Conservation (phyloP, 106 monocot genomes). For the Amphibolis antarctica region DNA sequence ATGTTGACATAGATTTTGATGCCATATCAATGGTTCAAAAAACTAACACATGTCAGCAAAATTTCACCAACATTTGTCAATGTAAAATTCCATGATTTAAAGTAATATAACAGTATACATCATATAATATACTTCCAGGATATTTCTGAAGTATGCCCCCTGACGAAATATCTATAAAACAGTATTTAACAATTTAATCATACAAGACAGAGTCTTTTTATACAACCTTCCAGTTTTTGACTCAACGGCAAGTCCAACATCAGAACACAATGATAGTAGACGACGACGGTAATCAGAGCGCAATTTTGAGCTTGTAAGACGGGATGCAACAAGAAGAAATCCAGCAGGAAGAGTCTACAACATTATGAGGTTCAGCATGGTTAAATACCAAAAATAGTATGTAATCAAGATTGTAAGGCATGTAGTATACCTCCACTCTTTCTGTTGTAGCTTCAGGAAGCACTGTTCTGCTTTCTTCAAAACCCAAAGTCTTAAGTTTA, state of each 20-base stretch:
- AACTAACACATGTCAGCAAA: too few relatives aligned
- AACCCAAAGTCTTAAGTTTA: conserved; percentile 73
- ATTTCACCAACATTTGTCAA: too few relatives aligned
- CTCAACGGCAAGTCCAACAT: conserved; percentile 95
- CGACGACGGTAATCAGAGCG: conserved; percentile 83
- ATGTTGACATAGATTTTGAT: too few relatives aligned
- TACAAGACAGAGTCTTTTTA: neutral
- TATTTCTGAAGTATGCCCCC: too few relatives aligned
- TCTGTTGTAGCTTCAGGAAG: conserved; percentile 72
- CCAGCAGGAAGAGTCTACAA: conserved; percentile 90
- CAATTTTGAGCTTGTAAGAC: conserved; percentile 56
- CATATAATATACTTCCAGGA: too few relatives aligned
- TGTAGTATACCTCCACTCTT: conserved; percentile 59
- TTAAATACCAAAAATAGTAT: neutral
- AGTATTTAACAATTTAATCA: too few relatives aligned
- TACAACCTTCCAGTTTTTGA: conserved; percentile 78
- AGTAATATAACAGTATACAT: too few relatives aligned
- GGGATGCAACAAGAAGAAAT: conserved; percentile 79
- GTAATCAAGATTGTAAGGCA: neutral
- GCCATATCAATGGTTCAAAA: too few relatives aligned
- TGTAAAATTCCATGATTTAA: too few relatives aligned
- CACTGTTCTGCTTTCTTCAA: conserved; percentile 40
- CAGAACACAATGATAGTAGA: conserved; percentile 88
- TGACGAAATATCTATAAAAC: too few relatives aligned
- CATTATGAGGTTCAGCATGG: neutral